These are phyloP conservation scores for Chlamydomonas schloesseri DNA, from an alignment of 139 green algal species.

Conservation along the genomic window DNA sequence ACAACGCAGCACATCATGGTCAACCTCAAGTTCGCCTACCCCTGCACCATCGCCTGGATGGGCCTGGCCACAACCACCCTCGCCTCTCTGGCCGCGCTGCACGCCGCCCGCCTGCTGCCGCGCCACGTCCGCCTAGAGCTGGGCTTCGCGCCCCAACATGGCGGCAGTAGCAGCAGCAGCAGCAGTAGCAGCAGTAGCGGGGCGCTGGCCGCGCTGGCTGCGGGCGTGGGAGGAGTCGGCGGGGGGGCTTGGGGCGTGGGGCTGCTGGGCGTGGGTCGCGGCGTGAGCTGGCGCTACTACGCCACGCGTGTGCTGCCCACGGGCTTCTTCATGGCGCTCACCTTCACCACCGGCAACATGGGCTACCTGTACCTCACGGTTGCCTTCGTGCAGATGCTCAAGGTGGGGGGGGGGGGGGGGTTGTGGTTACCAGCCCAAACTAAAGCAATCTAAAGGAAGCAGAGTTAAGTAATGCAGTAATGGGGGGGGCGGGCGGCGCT, in stretches of 20 bases:
- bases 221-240: not conserved
- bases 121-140: not conserved
- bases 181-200: not conserved
- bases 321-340: constrained; percentile 61
- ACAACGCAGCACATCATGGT: constrained; percentile 52
- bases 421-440: too few species aligned
- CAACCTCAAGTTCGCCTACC: constrained; percentile 50
- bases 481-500: too few species aligned
- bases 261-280: not conserved
- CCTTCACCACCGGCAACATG: constrained; percentile 76
- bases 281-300: constrained; percentile 40
- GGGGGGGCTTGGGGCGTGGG: too few species aligned
- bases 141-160: too few species aligned
- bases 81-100: not conserved
- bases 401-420: constrained; percentile 36
- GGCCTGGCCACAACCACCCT: constrained; percentile 49
- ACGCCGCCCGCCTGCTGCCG: not conserved
- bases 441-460: not conserved
- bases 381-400: constrained; percentile 92
- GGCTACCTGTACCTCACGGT: constrained; percentile 95
- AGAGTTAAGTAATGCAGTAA: too few species aligned
- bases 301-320: constrained; percentile 50
- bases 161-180: too few species aligned
- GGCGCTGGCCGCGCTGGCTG: not conserved
- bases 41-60: constrained; percentile 53